Conservation (phyloP, 139 green algal species). For the Pleodorina starrii region DNA sequence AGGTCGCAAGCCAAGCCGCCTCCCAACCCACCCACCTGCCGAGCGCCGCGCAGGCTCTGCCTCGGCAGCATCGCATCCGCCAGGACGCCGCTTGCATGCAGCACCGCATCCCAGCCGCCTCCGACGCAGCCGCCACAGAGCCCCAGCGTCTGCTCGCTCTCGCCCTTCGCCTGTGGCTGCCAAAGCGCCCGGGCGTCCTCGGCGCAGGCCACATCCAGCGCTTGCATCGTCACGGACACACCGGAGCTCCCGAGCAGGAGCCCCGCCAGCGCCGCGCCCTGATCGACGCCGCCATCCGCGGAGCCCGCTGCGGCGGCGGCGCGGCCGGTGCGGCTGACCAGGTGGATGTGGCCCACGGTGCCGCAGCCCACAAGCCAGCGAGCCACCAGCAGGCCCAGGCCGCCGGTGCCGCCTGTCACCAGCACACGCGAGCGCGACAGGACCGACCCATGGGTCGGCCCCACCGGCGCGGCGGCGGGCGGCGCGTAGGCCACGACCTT, state of each 20-base stretch:
- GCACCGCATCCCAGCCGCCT: conserved; percentile 49
- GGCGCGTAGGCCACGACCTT: conserved; percentile 70
- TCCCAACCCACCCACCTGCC: not conserved
- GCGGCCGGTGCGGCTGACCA: conserved; percentile 57
- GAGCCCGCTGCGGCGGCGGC: not conserved
- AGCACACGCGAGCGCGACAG: conserved; percentile 48
- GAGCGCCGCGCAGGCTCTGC: conserved; percentile 48
- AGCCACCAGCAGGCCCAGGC: conserved; percentile 72
- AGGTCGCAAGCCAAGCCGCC: too few species aligned
- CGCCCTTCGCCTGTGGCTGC: not conserved
- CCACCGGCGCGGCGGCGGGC: not conserved
- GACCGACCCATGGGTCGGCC: not conserved
- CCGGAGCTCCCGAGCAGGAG: conserved; percentile 17
- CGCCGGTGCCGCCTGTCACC: conserved; percentile 73
- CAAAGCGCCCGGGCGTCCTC: conserved; percentile 16
- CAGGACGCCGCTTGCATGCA: conserved; percentile 71
- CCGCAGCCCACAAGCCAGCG: conserved; percentile 62
- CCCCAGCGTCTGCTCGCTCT: not conserved
- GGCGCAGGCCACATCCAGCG: conserved; percentile 34
- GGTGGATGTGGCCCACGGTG: conserved; percentile 37
- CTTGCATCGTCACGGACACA: not conserved
- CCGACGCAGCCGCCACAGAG: not conserved
- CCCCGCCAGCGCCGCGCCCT: not conserved
- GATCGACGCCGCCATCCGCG: not conserved
- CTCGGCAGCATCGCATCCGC: conserved; percentile 58